These are phyloP conservation scores for Eucalyptus cloeziana DNA, from an alignment of 345 rosid species.

Conservation along the genomic window DNA sequence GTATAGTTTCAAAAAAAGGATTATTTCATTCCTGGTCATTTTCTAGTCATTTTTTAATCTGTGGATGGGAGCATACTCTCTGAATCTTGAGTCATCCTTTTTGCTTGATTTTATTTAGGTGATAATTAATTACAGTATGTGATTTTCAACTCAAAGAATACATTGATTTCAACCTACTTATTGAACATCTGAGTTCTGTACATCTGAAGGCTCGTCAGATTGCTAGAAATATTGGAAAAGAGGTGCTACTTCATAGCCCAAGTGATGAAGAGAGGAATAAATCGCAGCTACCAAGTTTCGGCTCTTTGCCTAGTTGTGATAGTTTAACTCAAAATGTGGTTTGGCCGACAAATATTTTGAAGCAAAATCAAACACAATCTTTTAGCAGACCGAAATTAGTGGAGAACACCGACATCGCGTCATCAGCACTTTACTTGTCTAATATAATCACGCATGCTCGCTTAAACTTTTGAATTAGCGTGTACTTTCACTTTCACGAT, in stretches of 20 bases:
- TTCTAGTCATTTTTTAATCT: neutral
- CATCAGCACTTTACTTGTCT: neutral
- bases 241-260: neutral
- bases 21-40: neutral
- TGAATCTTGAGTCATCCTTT: neutral
- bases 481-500: neutral
- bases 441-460: neutral
- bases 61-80: neutral
- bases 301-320: neutral
- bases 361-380: neutral
- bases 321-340: neutral
- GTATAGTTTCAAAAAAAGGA: neutral
- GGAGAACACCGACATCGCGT: neutral
- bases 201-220: neutral
- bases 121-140: neutral
- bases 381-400: neutral
- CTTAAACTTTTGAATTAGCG: neutral
- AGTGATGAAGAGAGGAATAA: neutral
- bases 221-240: neutral
- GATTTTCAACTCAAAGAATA: neutral
- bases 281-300: neutral
- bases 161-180: neutral
- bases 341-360: neutral
- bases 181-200: neutral
- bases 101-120: neutral